phyloP scores from a whole-genome alignment of 78 protist species.

The Mastigamoeba balamuthi region DNA sequence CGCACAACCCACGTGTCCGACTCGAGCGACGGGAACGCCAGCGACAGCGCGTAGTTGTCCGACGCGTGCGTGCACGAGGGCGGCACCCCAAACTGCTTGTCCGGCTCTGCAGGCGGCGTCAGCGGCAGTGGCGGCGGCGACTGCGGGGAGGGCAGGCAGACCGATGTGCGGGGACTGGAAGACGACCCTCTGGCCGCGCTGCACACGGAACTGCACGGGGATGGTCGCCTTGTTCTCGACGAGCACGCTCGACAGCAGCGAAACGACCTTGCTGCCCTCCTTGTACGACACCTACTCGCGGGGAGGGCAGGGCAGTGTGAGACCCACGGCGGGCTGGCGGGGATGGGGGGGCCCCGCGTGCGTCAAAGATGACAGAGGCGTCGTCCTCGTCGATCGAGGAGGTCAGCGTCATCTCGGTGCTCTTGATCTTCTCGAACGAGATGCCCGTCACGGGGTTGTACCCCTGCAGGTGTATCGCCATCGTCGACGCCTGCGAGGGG shows the following conservation, averaged over 20 bases:
- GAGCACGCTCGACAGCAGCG: conserved; percentile 21
- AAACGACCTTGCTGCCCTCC: conserved; percentile 23
- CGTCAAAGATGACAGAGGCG: conserved; percentile 19
- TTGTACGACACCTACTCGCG: conserved; percentile 26
- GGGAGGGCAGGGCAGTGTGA: conserved; percentile 1
- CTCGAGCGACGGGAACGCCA: conserved; percentile 11
- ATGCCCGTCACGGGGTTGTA: conserved; percentile 15
- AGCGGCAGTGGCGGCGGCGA: conserved; percentile 25
- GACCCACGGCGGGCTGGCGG: conserved; percentile 25
- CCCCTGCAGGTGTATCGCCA: too few relatives aligned
- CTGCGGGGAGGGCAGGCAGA: neutral
- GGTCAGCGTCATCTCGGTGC: neutral
- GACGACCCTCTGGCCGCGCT: neutral
- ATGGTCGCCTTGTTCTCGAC: conserved; percentile 12
- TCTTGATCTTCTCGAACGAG: neutral
- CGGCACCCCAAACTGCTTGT: conserved; percentile 19
- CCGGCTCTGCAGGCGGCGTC: conserved; percentile 8
- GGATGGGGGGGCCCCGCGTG: conserved; percentile 9
- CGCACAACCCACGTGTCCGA: too few relatives aligned
- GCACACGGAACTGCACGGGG: conserved; percentile 1
- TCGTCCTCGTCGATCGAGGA: neutral
- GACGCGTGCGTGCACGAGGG: conserved; percentile 11
- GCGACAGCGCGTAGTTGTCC: too few relatives aligned
- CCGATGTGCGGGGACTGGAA: conserved; percentile 12
- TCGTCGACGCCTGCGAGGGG: too few relatives aligned